Evolutionary conservation across 108 stramenopile species (phyloP), one percentile per base, ranked within the genome.

Genomic region (Skeletonema menzelii): DNA sequence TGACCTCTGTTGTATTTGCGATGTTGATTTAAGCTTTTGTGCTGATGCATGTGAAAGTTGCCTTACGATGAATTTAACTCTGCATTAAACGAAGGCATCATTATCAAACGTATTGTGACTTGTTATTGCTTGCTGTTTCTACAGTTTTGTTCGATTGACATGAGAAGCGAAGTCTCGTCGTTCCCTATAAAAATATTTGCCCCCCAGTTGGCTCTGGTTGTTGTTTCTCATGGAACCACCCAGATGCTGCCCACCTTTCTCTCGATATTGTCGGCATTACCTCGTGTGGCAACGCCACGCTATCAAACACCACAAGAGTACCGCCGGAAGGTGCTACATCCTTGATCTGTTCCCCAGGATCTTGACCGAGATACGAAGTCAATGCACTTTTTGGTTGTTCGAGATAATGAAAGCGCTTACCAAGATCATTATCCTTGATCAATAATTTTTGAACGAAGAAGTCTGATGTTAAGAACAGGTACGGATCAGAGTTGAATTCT

Each of bases 221-320:
- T 38, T 82, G 82, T 53, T 82, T 73, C 67, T 90, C 86, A 66
- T 90, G 89, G 26, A 86, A 84, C 89, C 89, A 90, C 0, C 89
- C 89, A 47, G 65, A 65, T 15, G 67, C 53, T 1, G 85, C 89
- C 76, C 79, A 86, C 19, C 89, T 80, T 34, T 85, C 85, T 31
- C 86, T 40, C 3, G 67, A 56, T 27, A 47, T 63, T 19, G 85
- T 83, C 7, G 80, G 68, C 49, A 87, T 42, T 11, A 90, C 89
- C 70, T 87, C 86, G 60, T 90, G 89, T 1, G 89, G 89, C 14
- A 90, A 61, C 5, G 85, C 59, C 13, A 90, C 89, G 35, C 76
- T 75, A 62, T 90, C 89, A 65, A 87, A 90, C 24, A 87, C 20
- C 12, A 87, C 83, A 15, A 87, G 67, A 3, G 81, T 82, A 17